Base-by-base conservation (phyloP, 2,329 filamentous ascomycete species). In the Huntiella savannae region DNA sequence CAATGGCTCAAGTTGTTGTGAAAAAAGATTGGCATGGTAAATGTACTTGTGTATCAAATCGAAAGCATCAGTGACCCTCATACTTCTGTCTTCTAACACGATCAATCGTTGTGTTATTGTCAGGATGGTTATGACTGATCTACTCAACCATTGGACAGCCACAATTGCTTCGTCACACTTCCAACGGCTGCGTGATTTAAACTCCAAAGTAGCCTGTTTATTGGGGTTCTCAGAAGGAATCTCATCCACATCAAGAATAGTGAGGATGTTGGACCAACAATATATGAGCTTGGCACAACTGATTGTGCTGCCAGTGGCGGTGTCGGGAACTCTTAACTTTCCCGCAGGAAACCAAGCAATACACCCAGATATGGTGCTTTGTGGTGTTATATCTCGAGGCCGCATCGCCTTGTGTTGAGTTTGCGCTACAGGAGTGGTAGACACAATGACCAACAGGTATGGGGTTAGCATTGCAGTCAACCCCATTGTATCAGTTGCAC, bases 241-340 rank as follows among this genome's bases (percentile, higher is more conserved):
- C 54, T 91, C 81, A 44, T 88, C 78, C 8, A 96, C 76, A 52
- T 98, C 91, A 17, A 98, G 65, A 4, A 98, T 79, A 0, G 87
- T 96, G 53, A 98, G 65, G n/a, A 96, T 77, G 56, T 96, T 96
- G 2, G 91, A 96, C 91, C 91, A 98, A 61, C 87, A 95, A 63
- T 98, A 98, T 0, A 84, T 88, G 13, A 98, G 71, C 60, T 98
- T 96, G 34, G 80, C 82, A 56, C 78, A 80, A 13, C 83, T 87
- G 7, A 79, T 69, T 5, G 77, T 73, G 54, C 77, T 80, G 4
- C 75, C 77, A 0, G 73, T 75, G 40, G 73, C 69, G 1, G 73
- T 66, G 51, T 85, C 78, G 7, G 76, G 72, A 12, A 75, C 73
- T 60, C 96, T 96, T 38, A 98, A 67, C 57, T 83, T 91, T 40